These are phyloP conservation scores for Quillaja saponaria DNA, from an alignment of 306 rosid species.

Conservation along the genomic window DNA sequence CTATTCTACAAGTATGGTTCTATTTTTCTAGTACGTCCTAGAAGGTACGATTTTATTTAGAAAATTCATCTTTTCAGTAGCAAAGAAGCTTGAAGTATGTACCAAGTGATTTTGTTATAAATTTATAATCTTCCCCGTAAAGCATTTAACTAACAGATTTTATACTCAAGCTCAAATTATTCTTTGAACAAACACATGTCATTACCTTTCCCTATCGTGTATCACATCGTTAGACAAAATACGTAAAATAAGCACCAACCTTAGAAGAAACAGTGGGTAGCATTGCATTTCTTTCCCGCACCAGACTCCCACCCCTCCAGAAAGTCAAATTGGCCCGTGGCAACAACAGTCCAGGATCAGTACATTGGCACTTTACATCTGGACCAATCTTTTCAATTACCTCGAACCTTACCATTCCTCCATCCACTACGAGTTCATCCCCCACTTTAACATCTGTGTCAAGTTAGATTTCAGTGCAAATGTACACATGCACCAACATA, in stretches of 20 bases:
- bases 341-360: constrained; percentile 92
- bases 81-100: no score
- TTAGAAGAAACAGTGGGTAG: constrained; percentile 96
- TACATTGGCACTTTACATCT: constrained; percentile 89
- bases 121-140: not conserved
- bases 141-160: not conserved
- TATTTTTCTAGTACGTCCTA: no score
- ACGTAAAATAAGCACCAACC: constrained; percentile 39
- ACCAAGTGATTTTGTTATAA: not conserved
- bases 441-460: constrained; percentile 83
- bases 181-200: not conserved
- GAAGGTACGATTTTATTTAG: no score
- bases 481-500: not conserved
- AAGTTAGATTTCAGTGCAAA: constrained; percentile 20
- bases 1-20: not conserved
- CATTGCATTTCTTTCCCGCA: constrained; percentile 91
- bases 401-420: constrained; percentile 99
- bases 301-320: constrained; percentile 96
- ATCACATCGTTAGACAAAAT: not conserved
- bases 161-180: no score
- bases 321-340: constrained; percentile 98
- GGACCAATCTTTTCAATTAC: constrained; percentile 95
- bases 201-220: not conserved
- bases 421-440: constrained; percentile 95
- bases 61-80: no score